Evolutionary conservation across 1,284 basidiomycete genomes (phyloP).

Genomic region (Cutaneotrichosporon arboriforme): DNA sequence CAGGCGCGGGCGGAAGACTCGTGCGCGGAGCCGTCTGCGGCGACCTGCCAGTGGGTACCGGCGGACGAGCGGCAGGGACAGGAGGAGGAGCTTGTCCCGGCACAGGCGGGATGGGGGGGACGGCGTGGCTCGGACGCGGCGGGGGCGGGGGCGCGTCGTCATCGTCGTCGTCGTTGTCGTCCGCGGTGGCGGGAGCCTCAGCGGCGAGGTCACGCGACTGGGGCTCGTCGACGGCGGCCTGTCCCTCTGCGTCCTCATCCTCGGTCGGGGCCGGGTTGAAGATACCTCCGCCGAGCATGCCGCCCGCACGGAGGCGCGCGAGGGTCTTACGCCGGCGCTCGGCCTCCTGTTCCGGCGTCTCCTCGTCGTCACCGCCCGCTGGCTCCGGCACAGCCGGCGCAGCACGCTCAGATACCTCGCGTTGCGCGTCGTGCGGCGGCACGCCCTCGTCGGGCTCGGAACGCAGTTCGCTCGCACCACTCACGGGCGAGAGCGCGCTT

Average conservation of each 20-base stretch:
- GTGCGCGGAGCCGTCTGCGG: background rate
- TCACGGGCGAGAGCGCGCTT: constrained; percentile 3
- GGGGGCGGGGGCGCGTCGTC: constrained; percentile 16
- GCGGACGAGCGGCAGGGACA: constrained; percentile 1
- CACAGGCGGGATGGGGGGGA: background rate
- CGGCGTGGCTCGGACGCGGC: background rate
- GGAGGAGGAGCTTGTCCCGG: constrained; percentile 1
- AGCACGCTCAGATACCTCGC: too few species aligned
- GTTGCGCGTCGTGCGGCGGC: background rate
- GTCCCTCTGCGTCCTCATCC: constrained; percentile 12
- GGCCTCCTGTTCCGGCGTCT: constrained; percentile 45
- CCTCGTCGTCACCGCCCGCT: constrained; percentile 23
- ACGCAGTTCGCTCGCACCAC: background rate
- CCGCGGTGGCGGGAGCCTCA: background rate
- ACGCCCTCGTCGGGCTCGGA: constrained; percentile 4
- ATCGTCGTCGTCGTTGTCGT: constrained; percentile 19
- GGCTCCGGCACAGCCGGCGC: background rate
- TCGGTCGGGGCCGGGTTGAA: constrained; percentile 27
- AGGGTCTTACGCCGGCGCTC: constrained; percentile 41
- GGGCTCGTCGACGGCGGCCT: background rate
- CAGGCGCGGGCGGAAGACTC: constrained; percentile 10
- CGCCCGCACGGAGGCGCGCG: constrained; percentile 44
- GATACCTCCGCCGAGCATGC: constrained; percentile 45
- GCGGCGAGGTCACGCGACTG: background rate
- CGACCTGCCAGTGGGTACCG: too few species aligned